Base-by-base conservation (phyloP, 2,329 filamentous ascomycete genomes). In the Cladosporium austrohemisphaericum region DNA sequence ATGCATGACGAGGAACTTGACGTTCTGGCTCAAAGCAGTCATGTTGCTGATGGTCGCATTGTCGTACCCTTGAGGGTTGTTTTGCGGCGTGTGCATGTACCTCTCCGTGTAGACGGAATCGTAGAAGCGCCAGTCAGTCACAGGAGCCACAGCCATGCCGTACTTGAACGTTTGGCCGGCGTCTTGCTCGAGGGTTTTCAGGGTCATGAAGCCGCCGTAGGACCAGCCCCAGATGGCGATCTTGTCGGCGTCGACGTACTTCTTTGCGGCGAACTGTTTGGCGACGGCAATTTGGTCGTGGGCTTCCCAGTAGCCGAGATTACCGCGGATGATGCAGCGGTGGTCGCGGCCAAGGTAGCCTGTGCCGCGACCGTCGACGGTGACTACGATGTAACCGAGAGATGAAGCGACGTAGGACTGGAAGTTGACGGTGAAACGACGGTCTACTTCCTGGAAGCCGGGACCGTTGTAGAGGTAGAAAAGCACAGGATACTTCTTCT, bases 141-240 rank as follows among this genome's bases (percentile, higher is more conserved):
- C 93, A 14, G 93, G 93, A 1, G 93, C 93, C 44, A 98, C 94
- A 5, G 94, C 90, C 87, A 98, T 95, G 59, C 93, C 94, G 67
- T 98, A 98, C 56, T 84, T 84, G 73, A 96, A 98, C 0, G 91
- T 97, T 63, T 81, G 68, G 4, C 94, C 93, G 7, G 82, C 92
- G 65, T 98, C 93, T 54, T 82, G 79, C 74, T 98, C 93, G 10
- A 98, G 82, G 1, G 89, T 93, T 74, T 98, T 98, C 61, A 98
- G 78, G 5, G 93, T 88, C 75, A 88, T 87, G 75, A 95, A 98
- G 9, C 93, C 93, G 51, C 93, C 93, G 64, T 93, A 98, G 55
- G 88, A 95, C 93, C 93, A 98, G 40, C 93, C 93, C 93, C 93
- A 98, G 64, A 98, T 95, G 16, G 90, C 91, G 58, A 98, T 81